Evolutionary conservation across 2,329 filamentous ascomycete species (phyloP).

Genomic region (Bipolaris sorokiniana): DNA sequence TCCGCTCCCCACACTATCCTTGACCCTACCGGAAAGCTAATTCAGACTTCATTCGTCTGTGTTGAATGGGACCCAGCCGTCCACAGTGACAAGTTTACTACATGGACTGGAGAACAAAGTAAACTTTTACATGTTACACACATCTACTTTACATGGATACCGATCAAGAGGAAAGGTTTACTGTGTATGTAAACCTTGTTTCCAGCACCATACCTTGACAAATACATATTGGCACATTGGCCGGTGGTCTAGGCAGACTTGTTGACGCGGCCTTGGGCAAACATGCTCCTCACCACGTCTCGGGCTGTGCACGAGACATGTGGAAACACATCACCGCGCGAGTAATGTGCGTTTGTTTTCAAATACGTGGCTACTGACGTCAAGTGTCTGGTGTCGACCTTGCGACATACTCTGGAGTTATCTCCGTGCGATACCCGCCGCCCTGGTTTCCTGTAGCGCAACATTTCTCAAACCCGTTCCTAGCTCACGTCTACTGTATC

Average conservation of each 20-base stretch:
- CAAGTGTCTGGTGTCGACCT: slow-evolving; percentile 1
- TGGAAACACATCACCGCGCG: not conserved
- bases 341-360: not conserved
- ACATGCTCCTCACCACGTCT: not conserved
- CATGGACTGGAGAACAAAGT: not conserved
- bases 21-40: slow-evolving; percentile 1
- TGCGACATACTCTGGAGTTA: not conserved
- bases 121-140: not conserved
- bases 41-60: slow-evolving; percentile 3
- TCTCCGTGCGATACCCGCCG: slow-evolving; percentile 3
- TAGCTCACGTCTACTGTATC: not conserved
- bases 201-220: no score
- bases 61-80: not conserved
- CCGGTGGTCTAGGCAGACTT: no score
- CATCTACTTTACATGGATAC: not conserved
- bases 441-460: not conserved
- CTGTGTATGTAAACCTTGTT: not conserved
- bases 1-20: slow-evolving; percentile 2
- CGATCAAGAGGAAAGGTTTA: no score
- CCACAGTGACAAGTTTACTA: not conserved
- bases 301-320: not conserved
- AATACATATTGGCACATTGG: not conserved
- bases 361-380: slow-evolving; percentile 7
- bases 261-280: not conserved
- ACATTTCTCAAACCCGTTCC: slow-evolving; percentile 1